A percentile compares a stretch with the other conserved stretches of the same genome.
These are phyloP conservation scores for Cyclotella kingstonii DNA, from an alignment of 108 stramenopile species.

Conservation along the genomic window DNA sequence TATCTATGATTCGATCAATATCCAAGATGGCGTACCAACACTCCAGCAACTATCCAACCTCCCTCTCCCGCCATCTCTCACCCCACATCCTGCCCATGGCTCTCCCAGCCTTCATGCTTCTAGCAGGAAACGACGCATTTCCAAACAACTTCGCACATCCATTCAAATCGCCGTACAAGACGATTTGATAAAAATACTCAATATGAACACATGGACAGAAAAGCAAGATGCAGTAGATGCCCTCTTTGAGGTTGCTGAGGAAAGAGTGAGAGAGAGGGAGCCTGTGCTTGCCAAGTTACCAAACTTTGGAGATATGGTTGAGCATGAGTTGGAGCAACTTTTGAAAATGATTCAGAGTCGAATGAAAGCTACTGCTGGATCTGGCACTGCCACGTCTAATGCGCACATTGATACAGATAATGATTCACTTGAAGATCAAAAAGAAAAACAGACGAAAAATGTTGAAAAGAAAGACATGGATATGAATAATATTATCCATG, in stretches of 20 bases:
- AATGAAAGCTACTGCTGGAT: too few species aligned
- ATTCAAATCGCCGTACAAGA: constrained; percentile 43
- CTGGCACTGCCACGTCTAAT: too few species aligned
- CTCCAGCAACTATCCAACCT: constrained; percentile 50
- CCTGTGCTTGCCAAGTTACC: constrained; percentile 63
- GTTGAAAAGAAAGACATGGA: too few species aligned
- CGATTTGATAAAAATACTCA: constrained; percentile 42
- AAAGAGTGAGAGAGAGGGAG: constrained; percentile 46
- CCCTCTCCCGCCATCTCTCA: constrained; percentile 44
- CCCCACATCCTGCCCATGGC: constrained; percentile 52
- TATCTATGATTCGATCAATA: not conserved
- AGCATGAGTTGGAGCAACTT: constrained; percentile 61
- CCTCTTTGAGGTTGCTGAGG: constrained; percentile 69
- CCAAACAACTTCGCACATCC: constrained; percentile 39
- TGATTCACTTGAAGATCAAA: too few species aligned
- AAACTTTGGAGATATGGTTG: constrained; percentile 61
- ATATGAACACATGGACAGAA: constrained; percentile 46
- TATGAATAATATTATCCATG: constrained; percentile 7
- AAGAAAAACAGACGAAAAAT: too few species aligned
- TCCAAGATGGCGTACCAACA: constrained; percentile 59
- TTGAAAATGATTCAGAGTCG: constrained; percentile 46
- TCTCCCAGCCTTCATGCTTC: constrained; percentile 51
- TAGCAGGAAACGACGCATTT: constrained; percentile 34
- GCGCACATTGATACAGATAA: too few species aligned
- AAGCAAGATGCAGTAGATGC: constrained; percentile 75